Percentiles rank a stretch among this genome's conserved stretches.
These are phyloP conservation scores for Prunus yedoensis DNA, from an alignment of 331 rosid genomes.

Conservation along the genomic window DNA sequence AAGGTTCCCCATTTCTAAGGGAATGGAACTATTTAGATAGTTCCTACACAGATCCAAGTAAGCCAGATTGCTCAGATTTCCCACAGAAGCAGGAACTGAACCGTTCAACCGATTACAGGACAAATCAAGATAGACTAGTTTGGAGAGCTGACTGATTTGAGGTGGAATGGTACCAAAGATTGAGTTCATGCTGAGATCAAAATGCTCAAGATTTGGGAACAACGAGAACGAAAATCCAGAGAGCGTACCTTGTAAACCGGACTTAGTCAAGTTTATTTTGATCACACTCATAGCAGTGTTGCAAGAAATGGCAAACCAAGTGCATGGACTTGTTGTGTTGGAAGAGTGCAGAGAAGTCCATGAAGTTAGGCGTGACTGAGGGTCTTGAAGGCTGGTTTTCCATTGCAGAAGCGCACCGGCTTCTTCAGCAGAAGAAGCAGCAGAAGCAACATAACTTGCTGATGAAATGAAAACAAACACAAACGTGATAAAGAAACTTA, in stretches of 20 bases:
- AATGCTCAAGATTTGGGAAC: constrained; percentile 19
- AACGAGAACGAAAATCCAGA: constrained; percentile 23
- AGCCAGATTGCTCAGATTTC: constrained; percentile 14
- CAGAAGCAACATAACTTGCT: background rate
- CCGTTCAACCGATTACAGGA: constrained; percentile 24
- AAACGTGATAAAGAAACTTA: background rate
- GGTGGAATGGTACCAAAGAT: constrained; percentile 34
- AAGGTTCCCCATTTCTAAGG: constrained; percentile 26
- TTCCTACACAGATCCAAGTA: constrained; percentile 15
- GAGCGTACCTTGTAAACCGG: constrained; percentile 33
- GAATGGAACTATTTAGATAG: constrained; percentile 16
- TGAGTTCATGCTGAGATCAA: constrained; percentile 29
- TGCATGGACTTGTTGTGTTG: constrained; percentile 15
- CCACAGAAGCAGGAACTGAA: constrained; percentile 24
- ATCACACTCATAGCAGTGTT: constrained; percentile 16
- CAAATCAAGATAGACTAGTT: constrained; percentile 30
- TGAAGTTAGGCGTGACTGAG: constrained; percentile 7
- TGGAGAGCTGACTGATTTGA: constrained; percentile 20
- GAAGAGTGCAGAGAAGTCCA: constrained; percentile 19
- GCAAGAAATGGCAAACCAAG: constrained; percentile 32
- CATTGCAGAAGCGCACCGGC: constrained; percentile 34
- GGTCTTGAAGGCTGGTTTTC: constrained; percentile 30
- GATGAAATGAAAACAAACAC: background rate
- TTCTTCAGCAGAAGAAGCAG: constrained; percentile 2
- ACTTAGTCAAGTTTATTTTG: constrained; percentile 19